Conservation (phyloP, 148 eudicot genomes). For the Arbutus unedo region DNA sequence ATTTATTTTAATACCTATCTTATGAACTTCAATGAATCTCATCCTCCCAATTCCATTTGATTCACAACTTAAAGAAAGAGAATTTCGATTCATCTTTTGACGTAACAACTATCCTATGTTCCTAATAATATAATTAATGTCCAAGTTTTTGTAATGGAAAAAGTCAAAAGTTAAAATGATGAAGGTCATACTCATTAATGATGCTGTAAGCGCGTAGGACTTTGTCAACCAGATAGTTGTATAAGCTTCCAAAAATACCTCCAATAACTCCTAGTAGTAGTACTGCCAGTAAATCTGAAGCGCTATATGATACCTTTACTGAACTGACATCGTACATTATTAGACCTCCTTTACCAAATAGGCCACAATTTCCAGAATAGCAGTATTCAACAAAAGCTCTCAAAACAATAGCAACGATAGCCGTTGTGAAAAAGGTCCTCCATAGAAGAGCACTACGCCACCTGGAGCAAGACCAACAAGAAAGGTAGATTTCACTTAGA, state of each 20-base stretch:
- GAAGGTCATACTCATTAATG: slow-evolving; percentile 57
- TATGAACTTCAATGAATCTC: neutral
- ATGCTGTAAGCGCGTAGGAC: slow-evolving; percentile 63
- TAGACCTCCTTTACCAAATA: slow-evolving; percentile 77
- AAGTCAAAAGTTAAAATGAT: neutral
- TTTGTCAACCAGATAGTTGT: slow-evolving; percentile 72
- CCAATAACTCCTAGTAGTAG: slow-evolving; percentile 64
- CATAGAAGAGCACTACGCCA: slow-evolving; percentile 91
- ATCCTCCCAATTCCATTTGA: neutral
- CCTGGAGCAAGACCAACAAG: slow-evolving; percentile 32
- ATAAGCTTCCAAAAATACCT: slow-evolving; percentile 69
- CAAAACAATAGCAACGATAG: slow-evolving; percentile 65
- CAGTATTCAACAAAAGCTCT: slow-evolving; percentile 54
- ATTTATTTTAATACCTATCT: neutral
- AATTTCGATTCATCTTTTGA: neutral
- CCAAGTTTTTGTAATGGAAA: neutral
- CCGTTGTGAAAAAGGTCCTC: slow-evolving; percentile 88
- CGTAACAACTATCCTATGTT: neutral
- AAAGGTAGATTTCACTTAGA: slow-evolving; percentile 5
- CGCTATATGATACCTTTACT: slow-evolving; percentile 32
- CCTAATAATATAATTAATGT: neutral
- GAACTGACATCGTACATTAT: slow-evolving; percentile 68
- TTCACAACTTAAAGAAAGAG: neutral
- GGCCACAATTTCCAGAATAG: slow-evolving; percentile 62
- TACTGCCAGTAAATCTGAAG: slow-evolving; percentile 48